These are phyloP conservation scores for Pythium volutum DNA, from an alignment of 352 stramenopile genomes.

Conservation along the genomic window DNA sequence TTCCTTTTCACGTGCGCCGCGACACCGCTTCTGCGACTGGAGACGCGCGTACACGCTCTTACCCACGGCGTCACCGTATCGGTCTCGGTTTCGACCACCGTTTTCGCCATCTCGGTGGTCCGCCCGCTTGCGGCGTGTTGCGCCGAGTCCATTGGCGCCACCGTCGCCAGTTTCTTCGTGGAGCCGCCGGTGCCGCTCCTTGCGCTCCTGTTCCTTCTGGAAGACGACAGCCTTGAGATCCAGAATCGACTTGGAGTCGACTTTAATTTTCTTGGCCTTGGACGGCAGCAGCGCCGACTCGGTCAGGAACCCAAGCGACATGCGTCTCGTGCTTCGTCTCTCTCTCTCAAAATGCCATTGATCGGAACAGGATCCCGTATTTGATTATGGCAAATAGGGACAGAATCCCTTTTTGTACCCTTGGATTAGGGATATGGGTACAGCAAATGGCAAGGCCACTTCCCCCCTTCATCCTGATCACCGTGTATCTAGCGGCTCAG, in stretches of 20 bases:
- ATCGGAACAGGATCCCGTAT: not conserved
- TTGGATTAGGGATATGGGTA: slow-evolving; percentile 11
- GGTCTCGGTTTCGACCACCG: slow-evolving; percentile 5
- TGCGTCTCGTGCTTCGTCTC: too few species aligned
- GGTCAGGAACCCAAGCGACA: slow-evolving; percentile 91
- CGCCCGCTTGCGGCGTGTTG: slow-evolving; percentile 8
- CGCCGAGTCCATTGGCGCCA: slow-evolving; percentile 3
- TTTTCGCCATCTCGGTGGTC: too few species aligned
- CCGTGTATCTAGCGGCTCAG: too few species aligned
- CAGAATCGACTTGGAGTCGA: slow-evolving; percentile 81
- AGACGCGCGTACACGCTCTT: slow-evolving; percentile 44
- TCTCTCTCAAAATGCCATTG: not conserved
- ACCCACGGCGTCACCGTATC: not conserved
- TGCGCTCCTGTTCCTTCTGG: slow-evolving; percentile 77
- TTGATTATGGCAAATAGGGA: not conserved
- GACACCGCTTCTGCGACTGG: slow-evolving; percentile 32
- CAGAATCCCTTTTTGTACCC: not conserved
- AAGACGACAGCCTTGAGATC: slow-evolving; percentile 83
- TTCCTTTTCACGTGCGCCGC: slow-evolving; percentile 8
- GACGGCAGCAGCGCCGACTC: slow-evolving; percentile 90
- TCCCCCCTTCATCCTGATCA: too few species aligned
- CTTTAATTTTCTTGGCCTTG: slow-evolving; percentile 87
- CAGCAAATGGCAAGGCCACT: slow-evolving; percentile 3
- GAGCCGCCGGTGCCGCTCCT: slow-evolving; percentile 47
- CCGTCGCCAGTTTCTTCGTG: slow-evolving; percentile 20